Evolutionary conservation across 805 yeast genomes (phyloP).

Genomic region (Hanseniaspora pseudoguilliermondii): DNA sequence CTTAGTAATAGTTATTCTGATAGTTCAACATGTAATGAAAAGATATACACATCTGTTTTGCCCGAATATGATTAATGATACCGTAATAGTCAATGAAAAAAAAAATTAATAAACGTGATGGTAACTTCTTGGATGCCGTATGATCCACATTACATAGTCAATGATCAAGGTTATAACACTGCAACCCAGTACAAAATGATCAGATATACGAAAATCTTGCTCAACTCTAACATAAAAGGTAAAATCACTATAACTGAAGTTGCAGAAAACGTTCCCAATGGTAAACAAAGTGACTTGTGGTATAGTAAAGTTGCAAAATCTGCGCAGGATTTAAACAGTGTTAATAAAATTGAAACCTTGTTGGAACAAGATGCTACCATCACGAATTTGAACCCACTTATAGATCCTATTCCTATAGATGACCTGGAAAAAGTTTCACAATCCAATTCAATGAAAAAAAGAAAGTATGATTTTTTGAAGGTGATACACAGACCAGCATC

Average conservation of each 20-base stretch:
- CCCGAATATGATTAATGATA: too few relatives aligned
- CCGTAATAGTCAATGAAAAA: too few relatives aligned
- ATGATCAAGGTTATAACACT: too few relatives aligned
- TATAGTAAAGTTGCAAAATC: background rate
- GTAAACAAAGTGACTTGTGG: constrained; percentile 1
- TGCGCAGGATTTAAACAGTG: background rate
- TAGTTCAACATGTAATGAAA: too few relatives aligned
- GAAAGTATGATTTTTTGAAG: constrained; percentile 9
- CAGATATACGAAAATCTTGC: background rate
- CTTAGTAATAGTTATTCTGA: too few relatives aligned
- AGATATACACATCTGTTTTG: too few relatives aligned
- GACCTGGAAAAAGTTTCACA: background rate
- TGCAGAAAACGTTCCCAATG: constrained; percentile 1
- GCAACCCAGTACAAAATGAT: background rate
- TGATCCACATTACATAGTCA: background rate
- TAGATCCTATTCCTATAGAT: background rate
- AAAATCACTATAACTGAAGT: background rate
- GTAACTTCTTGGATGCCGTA: too few relatives aligned
- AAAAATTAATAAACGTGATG: too few relatives aligned
- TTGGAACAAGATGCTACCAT: background rate
- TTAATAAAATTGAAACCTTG: background rate
- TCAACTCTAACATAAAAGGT: background rate
- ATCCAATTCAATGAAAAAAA: background rate
- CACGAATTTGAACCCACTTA: constrained; percentile 2
- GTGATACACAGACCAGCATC: constrained; percentile 2